Base-by-base conservation (phyloP, 345 rosid species). In the Gossypium ekmanianum region DNA sequence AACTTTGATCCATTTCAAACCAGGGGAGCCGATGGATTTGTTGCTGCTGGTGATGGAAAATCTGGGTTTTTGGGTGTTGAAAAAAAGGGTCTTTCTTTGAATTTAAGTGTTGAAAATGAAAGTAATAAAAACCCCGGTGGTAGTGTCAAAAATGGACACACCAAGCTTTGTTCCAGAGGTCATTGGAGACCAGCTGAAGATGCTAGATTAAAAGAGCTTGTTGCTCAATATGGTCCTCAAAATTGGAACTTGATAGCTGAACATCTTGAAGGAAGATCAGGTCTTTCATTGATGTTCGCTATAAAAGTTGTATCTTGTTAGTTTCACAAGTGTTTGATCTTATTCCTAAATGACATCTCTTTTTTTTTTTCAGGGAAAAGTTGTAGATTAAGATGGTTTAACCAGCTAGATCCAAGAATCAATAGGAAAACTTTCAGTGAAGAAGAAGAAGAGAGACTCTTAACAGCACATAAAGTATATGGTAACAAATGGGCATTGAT, bases 121-220 rank as follows among this genome's bases (percentile, higher is more conserved):
- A 80, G 18, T n/a, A 34, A 54, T 34, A 78, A 66, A 55, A 55
- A 61, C 77, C 71, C 75, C 74, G 58, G 9, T 70, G 45, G 7
- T 63, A 50, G 67, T 71, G 61, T 45, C 47, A 84, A 66, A 75
- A 86, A 55, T 72, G 87, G 86, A 10, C 84, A 74, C 68, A 43
- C 82, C 16, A 88, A 85, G 78, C 82, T 87, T 24, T 90, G 92
- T 57, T 81, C 89, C 6, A 88, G 95, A 81, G 95, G 98, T 29
- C 98, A 92, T 73, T 94, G 97, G 98, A 88, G 95, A 83, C 98
- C 98, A 11, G 90, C 87, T 66, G 97, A 94, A 79, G 98, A 94
- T 78, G 72, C 88, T 20, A 88, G 88, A 78, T 97, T 92, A 27
- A 90, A 83, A 77, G 98, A 92, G 59, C 92, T 92, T 51, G 98